Base-by-base conservation (phyloP, 2,329 filamentous ascomycete genomes). In the Reticulascus tulasneorum region DNA sequence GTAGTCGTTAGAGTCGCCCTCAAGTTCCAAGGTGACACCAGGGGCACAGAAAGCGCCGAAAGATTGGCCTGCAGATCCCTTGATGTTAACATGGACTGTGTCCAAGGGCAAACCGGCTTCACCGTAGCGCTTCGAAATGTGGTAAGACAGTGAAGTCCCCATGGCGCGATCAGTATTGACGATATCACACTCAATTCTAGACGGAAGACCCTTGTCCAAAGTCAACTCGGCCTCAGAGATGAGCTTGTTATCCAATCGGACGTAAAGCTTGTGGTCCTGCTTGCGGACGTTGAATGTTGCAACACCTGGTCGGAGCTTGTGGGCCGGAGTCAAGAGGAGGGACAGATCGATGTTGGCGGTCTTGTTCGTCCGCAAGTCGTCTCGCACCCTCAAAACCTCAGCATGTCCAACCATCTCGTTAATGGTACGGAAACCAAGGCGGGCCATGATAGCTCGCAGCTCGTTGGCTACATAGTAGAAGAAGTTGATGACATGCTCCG, bases 391-490 rank as follows among this genome's bases (percentile, higher is more conserved):
- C 33, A 97, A 73, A 24, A 84, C 76, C 62, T 97, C 91, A 17
- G 87, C 91, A 48, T 84, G 88, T 15, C 91, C 91, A 53, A 97
- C 87, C 91, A 96, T 96, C 63, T 97, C 91, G 58, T 96, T 97
- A 59, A 97, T 84, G 42, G 86, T 94, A 47, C 91, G 83, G 78
- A 94, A 88, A 49, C 91, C 91, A 52, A 96, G 80, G 66, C 86
- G 88, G 33, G 91, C 90, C 91, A 97, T 96, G 64, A 97, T 94
- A 23, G 90, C 88, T 57, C 91, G 84, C 40, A 97, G 79, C 69
- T 97, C 91, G 56, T 97, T 97, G 50, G 91, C 86, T 34, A 97
- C 76, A 55, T 96, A 97, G 70, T 96, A 97, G 69, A 95, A 95
- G 73, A 96, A 96, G 75, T 96, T 97, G 64, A 97, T 96, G 39